These are phyloP conservation scores for Glarea lozoyensis DNA, from an alignment of 495 filamentous ascomycete genomes.

Conservation along the genomic window DNA sequence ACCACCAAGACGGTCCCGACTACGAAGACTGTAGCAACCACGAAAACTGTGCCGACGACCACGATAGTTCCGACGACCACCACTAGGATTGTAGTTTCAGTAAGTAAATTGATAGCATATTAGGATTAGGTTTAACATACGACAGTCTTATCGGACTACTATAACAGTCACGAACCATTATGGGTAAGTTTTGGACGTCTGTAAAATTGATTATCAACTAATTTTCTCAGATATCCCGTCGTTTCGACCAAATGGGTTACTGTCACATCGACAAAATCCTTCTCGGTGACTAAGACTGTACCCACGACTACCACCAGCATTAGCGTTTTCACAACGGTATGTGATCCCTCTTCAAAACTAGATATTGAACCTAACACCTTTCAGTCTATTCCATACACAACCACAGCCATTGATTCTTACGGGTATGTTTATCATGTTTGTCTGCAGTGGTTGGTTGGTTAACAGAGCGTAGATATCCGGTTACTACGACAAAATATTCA, in stretches of 20 bases:
- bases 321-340: not conserved
- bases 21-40: too few relatives aligned
- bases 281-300: too few relatives aligned
- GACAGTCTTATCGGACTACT: slow-evolving; percentile 5
- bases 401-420: slow-evolving; percentile 6
- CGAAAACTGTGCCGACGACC: too few relatives aligned
- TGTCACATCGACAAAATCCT: not conserved
- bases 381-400: slow-evolving; percentile 6
- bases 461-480: too few relatives aligned
- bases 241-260: not conserved
- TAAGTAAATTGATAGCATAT: too few relatives aligned
- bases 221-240: not conserved
- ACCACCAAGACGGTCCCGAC: too few relatives aligned
- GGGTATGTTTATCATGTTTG: too few relatives aligned
- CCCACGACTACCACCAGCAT: slow-evolving; percentile 2
- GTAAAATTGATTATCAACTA: not conserved
- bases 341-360: not conserved
- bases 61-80: too few relatives aligned
- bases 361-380: slow-evolving; percentile 2
- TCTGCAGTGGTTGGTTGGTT: too few relatives aligned
- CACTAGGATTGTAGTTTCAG: too few relatives aligned
- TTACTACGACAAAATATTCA: slow-evolving; percentile 15
- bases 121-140: too few relatives aligned
- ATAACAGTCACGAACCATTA: slow-evolving; percentile 10
- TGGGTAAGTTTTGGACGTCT: not conserved